Evolutionary conservation across 2,329 filamentous ascomycete genomes (phyloP), one percentile per base, ranked within the genome.

Genomic region (Cladorrhinum sp.): DNA sequence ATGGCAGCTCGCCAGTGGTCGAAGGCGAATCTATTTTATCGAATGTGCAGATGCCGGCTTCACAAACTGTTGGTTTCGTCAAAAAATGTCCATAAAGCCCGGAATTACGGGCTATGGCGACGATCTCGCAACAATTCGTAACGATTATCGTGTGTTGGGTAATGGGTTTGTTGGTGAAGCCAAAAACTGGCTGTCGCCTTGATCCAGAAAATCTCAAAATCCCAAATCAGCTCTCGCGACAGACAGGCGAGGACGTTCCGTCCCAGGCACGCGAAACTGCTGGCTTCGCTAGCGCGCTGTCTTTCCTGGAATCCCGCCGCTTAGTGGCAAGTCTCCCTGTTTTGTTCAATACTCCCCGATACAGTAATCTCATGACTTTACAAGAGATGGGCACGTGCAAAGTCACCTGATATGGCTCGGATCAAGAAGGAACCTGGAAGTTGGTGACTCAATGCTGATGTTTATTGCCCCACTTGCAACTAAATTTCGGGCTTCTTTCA

Each of bases 141-240:
- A 65, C 64, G 66, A 67, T 65, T 64, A 67, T 57, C 23, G 65
- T 61, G 50, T 51, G 58, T 53, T 54, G 50, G 30, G 51, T 59
- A 46, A 56, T 61, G 50, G 55, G 59, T 53, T 53, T 23, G 26
- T 62, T 60, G 64, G 64, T 65, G 64, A 62, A 64, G 64, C 63
- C 64, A 64, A 54, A 39, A 64, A 49, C 57, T 66, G 61, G 65
- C 64, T 54, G 62, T 56, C 62, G 62, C 55, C 54, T 63, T 55
- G 56, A 60, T 64, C 60, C 58, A 64, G 57, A 67, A 69, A 67
- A 69, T 63, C 66, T 66, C 50, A 57, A 36, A 36, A 12, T 36
- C 9, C 33, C 33, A 36, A 36, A 54, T 54, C 28, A 46, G 49
- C 59, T 62, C 60, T 64, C 66, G 65, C 63, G 66, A 65, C 55